A percentile compares a stretch with the other conserved stretches of the same genome.
Evolutionary conservation across 108 stramenopile species (phyloP).

Genomic region (Nitzschia sp.): DNA sequence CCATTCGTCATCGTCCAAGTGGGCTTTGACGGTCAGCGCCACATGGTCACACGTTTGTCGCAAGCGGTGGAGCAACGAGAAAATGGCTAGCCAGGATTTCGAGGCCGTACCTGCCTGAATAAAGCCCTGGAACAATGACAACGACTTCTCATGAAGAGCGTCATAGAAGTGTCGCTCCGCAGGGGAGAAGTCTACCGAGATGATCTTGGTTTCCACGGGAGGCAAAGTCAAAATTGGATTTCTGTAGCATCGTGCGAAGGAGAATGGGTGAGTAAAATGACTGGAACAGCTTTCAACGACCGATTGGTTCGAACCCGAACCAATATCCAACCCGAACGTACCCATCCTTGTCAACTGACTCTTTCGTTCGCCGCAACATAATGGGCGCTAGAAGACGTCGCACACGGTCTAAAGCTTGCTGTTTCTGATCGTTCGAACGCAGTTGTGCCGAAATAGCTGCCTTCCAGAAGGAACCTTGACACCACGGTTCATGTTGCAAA

Average conservation of each 20-base stretch:
- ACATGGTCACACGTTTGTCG: conserved; percentile 86
- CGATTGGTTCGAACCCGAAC: not conserved
- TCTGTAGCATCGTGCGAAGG: conserved; percentile 4
- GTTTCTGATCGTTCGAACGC: conserved; percentile 3
- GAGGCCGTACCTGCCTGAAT: conserved; percentile 65
- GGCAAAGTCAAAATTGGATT: conserved; percentile 77
- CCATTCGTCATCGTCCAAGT: conserved; percentile 45
- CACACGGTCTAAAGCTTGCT: conserved; percentile 66
- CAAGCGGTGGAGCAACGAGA: conserved; percentile 74
- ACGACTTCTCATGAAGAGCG: conserved; percentile 62
- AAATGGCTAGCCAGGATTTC: conserved; percentile 83
- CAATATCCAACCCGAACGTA: conserved; percentile 1
- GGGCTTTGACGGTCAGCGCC: conserved; percentile 70
- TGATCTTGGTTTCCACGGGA: conserved; percentile 63
- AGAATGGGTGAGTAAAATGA: not conserved
- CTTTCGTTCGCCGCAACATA: conserved; percentile 79
- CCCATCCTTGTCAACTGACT: conserved; percentile 65
- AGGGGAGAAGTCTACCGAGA: conserved; percentile 55
- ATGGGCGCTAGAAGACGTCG: conserved; percentile 68
- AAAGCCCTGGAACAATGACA: conserved; percentile 76
- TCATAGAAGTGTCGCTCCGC: conserved; percentile 85
- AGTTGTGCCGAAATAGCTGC: conserved; percentile 38
- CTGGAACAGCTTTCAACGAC: not conserved
- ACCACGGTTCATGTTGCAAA: conserved; percentile 84
- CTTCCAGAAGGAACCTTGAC: conserved; percentile 72